A percentile compares a stretch with the other conserved stretches of the same genome.
Conservation (phyloP, 768 basidiomycete species). For the Leccinum incarnatum region DNA sequence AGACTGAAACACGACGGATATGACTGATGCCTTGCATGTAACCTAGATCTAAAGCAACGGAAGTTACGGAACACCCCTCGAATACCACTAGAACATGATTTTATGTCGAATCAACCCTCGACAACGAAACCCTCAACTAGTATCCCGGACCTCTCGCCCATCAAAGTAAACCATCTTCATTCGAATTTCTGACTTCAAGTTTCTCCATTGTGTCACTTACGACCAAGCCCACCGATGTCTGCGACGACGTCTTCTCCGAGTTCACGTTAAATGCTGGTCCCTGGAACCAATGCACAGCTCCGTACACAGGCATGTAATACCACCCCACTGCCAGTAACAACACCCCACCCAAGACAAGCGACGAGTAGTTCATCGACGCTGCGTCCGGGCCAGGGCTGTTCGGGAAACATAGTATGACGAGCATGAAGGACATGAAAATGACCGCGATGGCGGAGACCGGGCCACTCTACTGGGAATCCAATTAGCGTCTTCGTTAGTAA, state of each 20-base stretch:
- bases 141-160: neutral
- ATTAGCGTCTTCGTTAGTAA: neutral
- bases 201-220: neutral
- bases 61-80: too few species aligned
- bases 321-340: conserved; percentile 53
- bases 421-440: conserved; percentile 63
- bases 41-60: too few species aligned
- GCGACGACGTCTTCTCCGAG: neutral
- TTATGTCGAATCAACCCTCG: too few species aligned
- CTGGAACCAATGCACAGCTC: conserved; percentile 67
- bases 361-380: conserved; percentile 66
- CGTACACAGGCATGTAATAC: conserved; percentile 68
- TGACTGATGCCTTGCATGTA: too few species aligned
- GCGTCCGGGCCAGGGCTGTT: conserved; percentile 42
- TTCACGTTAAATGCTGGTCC: conserved; percentile 53
- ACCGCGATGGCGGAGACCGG: conserved; percentile 54
- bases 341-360: conserved; percentile 60
- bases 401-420: conserved; percentile 62
- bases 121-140: neutral
- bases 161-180: neutral
- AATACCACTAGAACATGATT: too few species aligned
- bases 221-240: neutral
- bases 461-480: conserved; percentile 37
- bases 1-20: too few species aligned
- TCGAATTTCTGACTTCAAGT: neutral